A percentile compares a stretch with the other conserved stretches of the same genome.
Conservation (phyloP, 805 yeast genomes). For the Pichia scutulata region DNA sequence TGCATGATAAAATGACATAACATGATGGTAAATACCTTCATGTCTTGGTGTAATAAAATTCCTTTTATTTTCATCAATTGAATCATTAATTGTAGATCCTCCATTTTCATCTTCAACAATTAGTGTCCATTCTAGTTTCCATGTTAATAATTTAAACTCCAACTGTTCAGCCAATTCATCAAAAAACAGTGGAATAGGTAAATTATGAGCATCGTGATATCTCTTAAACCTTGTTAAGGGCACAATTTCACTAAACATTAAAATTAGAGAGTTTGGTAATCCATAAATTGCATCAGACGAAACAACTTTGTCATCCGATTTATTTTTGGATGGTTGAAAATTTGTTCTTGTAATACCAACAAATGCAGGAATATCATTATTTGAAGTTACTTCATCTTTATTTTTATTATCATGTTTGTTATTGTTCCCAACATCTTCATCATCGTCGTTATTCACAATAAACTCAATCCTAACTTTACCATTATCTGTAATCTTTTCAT, state of each 20-base stretch:
- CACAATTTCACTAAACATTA: conserved; percentile 66
- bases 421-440: background rate
- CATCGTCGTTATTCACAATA: conserved; percentile 28
- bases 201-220: conserved; percentile 35
- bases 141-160: conserved; percentile 45
- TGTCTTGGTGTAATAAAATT: conserved; percentile 46
- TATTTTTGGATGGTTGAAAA: conserved; percentile 33
- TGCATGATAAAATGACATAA: conserved; percentile 69
- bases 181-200: conserved; percentile 29
- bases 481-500: conserved; percentile 35
- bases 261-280: conserved; percentile 69
- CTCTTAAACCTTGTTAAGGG: conserved; percentile 56
- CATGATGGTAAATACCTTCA: conserved; percentile 73
- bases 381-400: conserved; percentile 4
- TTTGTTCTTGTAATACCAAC: conserved; percentile 35
- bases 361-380: conserved; percentile 31
- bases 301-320: conserved; percentile 47
- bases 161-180: conserved; percentile 30
- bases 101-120: conserved; percentile 23
- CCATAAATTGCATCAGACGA: conserved; percentile 81
- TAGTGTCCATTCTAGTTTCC: conserved; percentile 74
- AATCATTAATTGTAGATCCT: background rate
- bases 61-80: conserved; percentile 5
- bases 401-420: conserved; percentile 6
- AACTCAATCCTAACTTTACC: conserved; percentile 43